These are phyloP conservation scores for Umbelopsis vinacea DNA, from an alignment of 192 early-diverging fungal species.

Conservation along the genomic window DNA sequence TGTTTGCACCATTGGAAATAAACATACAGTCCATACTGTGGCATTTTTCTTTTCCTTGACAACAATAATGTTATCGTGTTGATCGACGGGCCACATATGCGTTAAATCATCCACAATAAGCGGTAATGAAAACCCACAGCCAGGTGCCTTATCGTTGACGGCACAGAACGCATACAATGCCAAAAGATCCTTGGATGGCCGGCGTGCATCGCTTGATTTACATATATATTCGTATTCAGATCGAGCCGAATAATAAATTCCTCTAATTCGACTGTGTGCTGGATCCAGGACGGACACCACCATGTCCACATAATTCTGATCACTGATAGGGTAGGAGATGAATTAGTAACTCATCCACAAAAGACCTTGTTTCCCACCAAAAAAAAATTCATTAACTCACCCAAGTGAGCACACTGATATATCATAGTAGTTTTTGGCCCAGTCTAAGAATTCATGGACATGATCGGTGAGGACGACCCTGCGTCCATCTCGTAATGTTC, in stretches of 20 bases:
- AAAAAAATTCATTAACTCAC: conserved; percentile 29
- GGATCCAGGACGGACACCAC: conserved; percentile 69
- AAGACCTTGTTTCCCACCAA: too few relatives aligned
- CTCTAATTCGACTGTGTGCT: conserved; percentile 57
- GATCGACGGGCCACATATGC: conserved; percentile 73
- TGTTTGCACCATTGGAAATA: conserved; percentile 67
- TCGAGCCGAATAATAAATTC: conserved; percentile 68
- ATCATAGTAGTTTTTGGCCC: conserved; percentile 69
- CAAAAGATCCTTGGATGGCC: conserved; percentile 72
- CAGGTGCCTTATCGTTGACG: conserved; percentile 45
- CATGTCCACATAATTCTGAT: conserved; percentile 77
- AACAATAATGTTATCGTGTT: conserved; percentile 79
- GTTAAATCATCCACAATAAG: conserved; percentile 75
- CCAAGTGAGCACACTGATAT: conserved; percentile 78
- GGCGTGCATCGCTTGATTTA: conserved; percentile 42
- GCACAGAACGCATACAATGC: conserved; percentile 70
- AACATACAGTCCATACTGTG: conserved; percentile 65
- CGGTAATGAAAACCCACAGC: conserved; percentile 53
- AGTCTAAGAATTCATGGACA: conserved; percentile 75
- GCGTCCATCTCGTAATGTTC: conserved; percentile 61
- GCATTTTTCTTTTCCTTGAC: conserved; percentile 59
- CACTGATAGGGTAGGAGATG: conserved; percentile 38
- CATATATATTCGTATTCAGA: conserved; percentile 68
- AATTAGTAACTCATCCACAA: too few relatives aligned
- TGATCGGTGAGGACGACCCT: conserved; percentile 66